Conservation (phyloP, 129 eudicot genomes). For the Tagetes patula region DNA sequence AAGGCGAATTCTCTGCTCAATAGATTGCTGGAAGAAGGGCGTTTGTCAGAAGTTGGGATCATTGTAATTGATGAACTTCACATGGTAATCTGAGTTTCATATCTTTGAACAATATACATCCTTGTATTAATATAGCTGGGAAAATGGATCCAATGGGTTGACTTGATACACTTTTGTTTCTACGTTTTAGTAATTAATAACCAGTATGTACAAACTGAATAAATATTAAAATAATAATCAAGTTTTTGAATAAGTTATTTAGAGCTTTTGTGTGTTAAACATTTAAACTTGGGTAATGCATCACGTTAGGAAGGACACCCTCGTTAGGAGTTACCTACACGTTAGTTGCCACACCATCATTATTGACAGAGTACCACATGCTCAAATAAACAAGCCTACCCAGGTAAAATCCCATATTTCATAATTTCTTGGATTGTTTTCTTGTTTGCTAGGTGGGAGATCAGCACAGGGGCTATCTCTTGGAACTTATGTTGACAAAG, state of each 20-base stretch:
- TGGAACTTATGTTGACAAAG: conserved; percentile 93
- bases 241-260: background rate
- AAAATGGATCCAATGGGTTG: background rate
- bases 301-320: background rate
- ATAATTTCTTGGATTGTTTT: conserved; percentile 11
- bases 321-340: background rate
- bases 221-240: background rate
- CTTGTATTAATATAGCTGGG: background rate
- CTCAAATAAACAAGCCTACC: too few relatives aligned
- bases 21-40: conserved; percentile 91
- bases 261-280: background rate
- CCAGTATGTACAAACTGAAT: background rate
- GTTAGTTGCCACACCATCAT: conserved; percentile 1
- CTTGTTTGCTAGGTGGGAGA: conserved; percentile 79
- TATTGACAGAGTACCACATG: background rate
- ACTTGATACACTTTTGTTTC: background rate
- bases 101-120: conserved; percentile 20
- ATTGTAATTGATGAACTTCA: conserved; percentile 97
- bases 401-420: background rate
- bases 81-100: conserved; percentile 59
- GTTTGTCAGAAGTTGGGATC: conserved; percentile 94
- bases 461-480: conserved; percentile 88
- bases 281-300: too few relatives aligned
- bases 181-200: background rate
- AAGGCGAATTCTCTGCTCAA: conserved; percentile 93